A percentile compares a stretch with the other conserved stretches of the same genome.
Conservation (phyloP, 768 basidiomycete species). For the Mrakia hoshinonis region DNA sequence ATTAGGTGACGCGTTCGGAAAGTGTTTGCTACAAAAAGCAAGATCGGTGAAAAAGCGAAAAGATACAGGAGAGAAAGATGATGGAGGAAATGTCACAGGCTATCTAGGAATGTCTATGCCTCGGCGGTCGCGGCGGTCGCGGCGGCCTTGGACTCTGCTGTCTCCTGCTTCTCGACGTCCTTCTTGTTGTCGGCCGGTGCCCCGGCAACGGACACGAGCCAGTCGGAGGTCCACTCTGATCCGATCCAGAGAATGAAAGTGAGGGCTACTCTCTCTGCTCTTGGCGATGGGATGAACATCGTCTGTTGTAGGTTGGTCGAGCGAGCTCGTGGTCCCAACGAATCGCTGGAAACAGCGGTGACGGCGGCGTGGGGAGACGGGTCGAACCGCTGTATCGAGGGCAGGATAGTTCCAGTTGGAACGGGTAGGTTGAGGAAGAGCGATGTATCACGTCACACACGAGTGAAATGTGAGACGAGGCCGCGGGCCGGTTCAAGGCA, state of each 20-base stretch:
- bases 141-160: background rate
- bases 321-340: background rate
- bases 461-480: background rate
- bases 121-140: background rate
- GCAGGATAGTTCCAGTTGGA: background rate
- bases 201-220: too few species aligned
- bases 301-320: background rate
- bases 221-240: too few species aligned
- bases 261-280: too few species aligned
- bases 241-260: too few species aligned
- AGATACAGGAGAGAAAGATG: background rate
- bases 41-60: background rate
- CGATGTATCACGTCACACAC: conserved; percentile 7
- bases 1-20: too few species aligned
- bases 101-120: background rate
- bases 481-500: background rate
- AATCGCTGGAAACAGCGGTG: background rate
- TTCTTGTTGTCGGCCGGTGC: background rate
- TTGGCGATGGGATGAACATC: background rate
- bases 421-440: background rate
- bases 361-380: background rate
- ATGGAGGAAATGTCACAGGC: too few species aligned
- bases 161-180: background rate
- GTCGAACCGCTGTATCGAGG: background rate
- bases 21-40: too few species aligned